These are phyloP conservation scores for Pholiota microspora DNA, from an alignment of 768 basidiomycete genomes.

Conservation along the genomic window DNA sequence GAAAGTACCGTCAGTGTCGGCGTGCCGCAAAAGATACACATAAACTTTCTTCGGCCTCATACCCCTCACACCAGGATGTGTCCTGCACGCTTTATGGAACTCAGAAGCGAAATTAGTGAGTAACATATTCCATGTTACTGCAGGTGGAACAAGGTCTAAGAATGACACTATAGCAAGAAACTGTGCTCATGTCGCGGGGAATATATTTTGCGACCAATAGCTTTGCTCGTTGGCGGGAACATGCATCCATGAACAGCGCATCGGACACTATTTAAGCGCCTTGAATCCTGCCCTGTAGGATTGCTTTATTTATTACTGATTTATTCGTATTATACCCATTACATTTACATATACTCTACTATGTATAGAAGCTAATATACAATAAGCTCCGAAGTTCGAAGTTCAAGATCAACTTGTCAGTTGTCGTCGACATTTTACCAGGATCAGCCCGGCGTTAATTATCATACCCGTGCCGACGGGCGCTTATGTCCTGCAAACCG, in stretches of 20 bases:
- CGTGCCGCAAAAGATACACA: constrained; percentile 7
- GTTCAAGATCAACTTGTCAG: no score
- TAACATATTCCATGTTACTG: neutral
- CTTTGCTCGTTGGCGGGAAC: no score
- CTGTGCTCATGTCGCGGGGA: neutral
- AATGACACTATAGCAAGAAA: neutral
- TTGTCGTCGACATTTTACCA: no score
- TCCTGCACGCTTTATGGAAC: constrained; percentile 1
- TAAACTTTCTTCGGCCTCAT: constrained; percentile 8
- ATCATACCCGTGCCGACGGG: neutral
- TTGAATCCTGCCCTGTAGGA: no score
- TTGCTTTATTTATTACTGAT: no score
- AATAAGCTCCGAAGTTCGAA: no score
- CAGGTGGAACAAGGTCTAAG: neutral
- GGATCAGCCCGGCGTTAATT: neutral
- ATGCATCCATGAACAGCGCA: no score
- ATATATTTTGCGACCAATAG: neutral
- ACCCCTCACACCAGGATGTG: constrained; percentile 9
- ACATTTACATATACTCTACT: neutral
- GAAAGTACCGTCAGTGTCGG: constrained; percentile 16
- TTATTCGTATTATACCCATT: neutral
- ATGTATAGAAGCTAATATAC: neutral
- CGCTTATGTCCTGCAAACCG: neutral
- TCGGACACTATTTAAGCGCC: no score
- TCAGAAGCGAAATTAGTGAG: constrained; percentile 13